Percentiles rank a stretch among this genome's conserved stretches.
These are phyloP conservation scores for Lepidopterella palustris DNA, from an alignment of 495 filamentous ascomycete genomes.

Conservation along the genomic window DNA sequence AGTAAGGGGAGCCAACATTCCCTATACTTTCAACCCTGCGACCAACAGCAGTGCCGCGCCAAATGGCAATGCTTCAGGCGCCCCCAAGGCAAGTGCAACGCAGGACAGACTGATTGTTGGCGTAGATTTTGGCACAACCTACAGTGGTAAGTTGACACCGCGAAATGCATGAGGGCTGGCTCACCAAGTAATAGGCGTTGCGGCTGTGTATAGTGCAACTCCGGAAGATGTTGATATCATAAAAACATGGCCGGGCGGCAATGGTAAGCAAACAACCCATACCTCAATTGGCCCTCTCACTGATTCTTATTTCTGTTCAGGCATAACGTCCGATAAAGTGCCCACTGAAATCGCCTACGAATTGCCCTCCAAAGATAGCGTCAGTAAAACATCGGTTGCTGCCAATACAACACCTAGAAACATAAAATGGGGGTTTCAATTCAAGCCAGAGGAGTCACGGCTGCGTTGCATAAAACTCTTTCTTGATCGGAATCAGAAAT, in stretches of 20 bases:
- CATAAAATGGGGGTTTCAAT: conserved; percentile 72
- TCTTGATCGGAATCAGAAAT: conserved; percentile 68
- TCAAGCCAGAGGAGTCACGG: conserved; percentile 64
- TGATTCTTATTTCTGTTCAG: conserved; percentile 17
- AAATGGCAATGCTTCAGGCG: not conserved
- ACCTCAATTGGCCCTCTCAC: conserved; percentile 10
- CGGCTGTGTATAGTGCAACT: conserved; percentile 66
- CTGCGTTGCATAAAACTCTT: conserved; percentile 76
- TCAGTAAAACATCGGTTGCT: conserved; percentile 26
- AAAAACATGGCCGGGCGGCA: conserved; percentile 73
- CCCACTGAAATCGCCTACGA: conserved; percentile 41
- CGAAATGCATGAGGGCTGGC: not conserved
- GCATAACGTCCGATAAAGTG: conserved; percentile 42
- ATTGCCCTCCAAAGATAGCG: conserved; percentile 11
- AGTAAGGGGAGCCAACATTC: conserved; percentile 12
- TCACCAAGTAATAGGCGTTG: conserved; percentile 46
- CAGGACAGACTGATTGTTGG: conserved; percentile 36
- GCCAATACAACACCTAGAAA: conserved; percentile 13
- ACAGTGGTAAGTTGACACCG: conserved; percentile 26
- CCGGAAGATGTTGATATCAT: conserved; percentile 76
- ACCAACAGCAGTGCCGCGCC: conserved; percentile 18
- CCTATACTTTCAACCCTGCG: conserved; percentile 22
- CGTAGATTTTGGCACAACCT: conserved; percentile 40
- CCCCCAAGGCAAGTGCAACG: conserved; percentile 6
- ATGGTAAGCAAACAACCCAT: conserved; percentile 32